Percentiles rank a stretch among this genome's conserved stretches.
phyloP scores from a whole-genome alignment of 305 asterid genomes.

The Caryopteris hybrid region DNA sequence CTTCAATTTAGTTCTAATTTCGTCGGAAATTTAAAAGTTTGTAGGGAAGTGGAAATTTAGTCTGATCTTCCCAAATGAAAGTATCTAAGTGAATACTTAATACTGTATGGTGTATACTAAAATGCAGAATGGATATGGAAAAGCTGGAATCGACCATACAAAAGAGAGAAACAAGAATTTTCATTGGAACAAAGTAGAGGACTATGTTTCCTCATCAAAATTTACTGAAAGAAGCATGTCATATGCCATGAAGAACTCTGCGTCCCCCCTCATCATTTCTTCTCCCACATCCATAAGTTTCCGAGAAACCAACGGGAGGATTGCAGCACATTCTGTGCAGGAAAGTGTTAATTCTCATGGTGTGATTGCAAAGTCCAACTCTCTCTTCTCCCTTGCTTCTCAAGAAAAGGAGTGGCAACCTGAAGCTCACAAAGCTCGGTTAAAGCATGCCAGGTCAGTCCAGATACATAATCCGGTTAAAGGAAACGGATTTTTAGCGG shows the following conservation, averaged over 20 bases:
- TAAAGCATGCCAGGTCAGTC: conserved; percentile 61
- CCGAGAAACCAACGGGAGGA: conserved; percentile 30
- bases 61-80: too few species aligned
- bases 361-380: too few species aligned
- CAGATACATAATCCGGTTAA: conserved; percentile 32
- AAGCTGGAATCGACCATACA: conserved; percentile 16
- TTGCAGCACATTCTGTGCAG: conserved; percentile 13
- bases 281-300: conserved; percentile 48
- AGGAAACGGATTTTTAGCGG: conserved; percentile 29
- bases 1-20: too few species aligned
- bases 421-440: conserved; percentile 31
- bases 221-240: conserved; percentile 58
- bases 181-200: conserved; percentile 33
- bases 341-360: conserved; percentile 13
- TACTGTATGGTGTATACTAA: not conserved
- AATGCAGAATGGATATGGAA: conserved; percentile 41
- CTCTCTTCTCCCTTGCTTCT: not conserved
- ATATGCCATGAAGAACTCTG: conserved; percentile 38
- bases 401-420: conserved; percentile 21
- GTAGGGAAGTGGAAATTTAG: too few species aligned
- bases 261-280: conserved; percentile 33
- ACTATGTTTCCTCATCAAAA: conserved; percentile 33
- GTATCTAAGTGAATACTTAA: not conserved
- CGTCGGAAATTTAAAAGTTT: too few species aligned
- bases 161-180: conserved; percentile 20